Conservation (phyloP, 257 asterid genomes). For the Schizonepeta tenuifolia region DNA sequence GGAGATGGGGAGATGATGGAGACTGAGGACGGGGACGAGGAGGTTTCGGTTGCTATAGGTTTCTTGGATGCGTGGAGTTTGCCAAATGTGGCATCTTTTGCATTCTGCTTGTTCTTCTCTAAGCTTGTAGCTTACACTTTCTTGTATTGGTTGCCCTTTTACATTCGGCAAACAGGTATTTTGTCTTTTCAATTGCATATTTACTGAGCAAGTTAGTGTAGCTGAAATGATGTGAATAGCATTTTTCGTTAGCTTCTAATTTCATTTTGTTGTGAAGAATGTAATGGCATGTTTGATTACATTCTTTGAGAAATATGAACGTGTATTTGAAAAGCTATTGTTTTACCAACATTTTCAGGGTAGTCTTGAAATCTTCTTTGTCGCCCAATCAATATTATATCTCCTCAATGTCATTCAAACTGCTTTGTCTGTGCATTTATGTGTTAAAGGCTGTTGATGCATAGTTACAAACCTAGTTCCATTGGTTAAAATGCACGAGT, state of each 20-base stretch:
- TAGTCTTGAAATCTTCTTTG: not conserved
- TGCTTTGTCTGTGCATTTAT: not conserved
- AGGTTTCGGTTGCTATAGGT: slow-evolving; percentile 64
- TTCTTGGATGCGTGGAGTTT: slow-evolving; percentile 92
- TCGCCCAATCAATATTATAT: not conserved
- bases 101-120: slow-evolving; percentile 88
- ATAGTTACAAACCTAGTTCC: too few species aligned
- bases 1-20: slow-evolving; percentile 38
- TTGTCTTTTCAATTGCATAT: slow-evolving; percentile 24
- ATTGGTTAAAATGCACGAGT: too few species aligned
- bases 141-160: slow-evolving; percentile 96
- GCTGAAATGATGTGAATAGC: slow-evolving; percentile 18
- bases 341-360: not conserved
- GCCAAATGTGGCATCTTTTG: slow-evolving; percentile 82
- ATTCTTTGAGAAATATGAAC: too few species aligned
- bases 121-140: slow-evolving; percentile 98
- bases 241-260: not conserved
- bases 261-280: slow-evolving; percentile 10
- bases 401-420: not conserved
- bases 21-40: slow-evolving; percentile 49
- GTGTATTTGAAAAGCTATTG: slow-evolving; percentile 1
- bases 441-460: not conserved
- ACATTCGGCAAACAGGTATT: slow-evolving; percentile 86
- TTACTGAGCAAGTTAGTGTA: slow-evolving; percentile 6
- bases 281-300: too few species aligned